A percentile compares a stretch with the other conserved stretches of the same genome.
Conservation (phyloP, 2,329 filamentous ascomycete species). For the Pyrenophora seminiperda region DNA sequence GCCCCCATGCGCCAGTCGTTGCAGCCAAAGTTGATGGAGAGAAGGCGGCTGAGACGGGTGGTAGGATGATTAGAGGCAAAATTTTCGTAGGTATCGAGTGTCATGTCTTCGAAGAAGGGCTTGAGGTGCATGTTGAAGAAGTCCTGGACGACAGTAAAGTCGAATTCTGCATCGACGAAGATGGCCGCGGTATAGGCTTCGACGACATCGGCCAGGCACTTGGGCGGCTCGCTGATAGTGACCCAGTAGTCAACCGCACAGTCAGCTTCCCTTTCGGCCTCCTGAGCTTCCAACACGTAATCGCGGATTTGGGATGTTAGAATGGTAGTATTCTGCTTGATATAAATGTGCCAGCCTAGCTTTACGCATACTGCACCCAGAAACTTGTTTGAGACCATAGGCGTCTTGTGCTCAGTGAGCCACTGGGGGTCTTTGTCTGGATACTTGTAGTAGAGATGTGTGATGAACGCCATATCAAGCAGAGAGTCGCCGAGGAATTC, state of each 20-base stretch:
- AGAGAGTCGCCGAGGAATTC: slow-evolving; percentile 92
- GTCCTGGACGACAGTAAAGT: slow-evolving; percentile 71
- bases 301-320: slow-evolving; percentile 58
- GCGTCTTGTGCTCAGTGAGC: slow-evolving; percentile 98
- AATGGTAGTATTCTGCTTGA: slow-evolving; percentile 60
- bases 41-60: slow-evolving; percentile 69
- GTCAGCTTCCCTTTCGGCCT: slow-evolving; percentile 56
- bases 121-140: slow-evolving; percentile 80
- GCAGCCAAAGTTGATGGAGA: slow-evolving; percentile 71
- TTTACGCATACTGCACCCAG: slow-evolving; percentile 79
- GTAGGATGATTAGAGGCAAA: slow-evolving; percentile 85
- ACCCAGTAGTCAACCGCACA: slow-evolving; percentile 73
- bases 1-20: slow-evolving; percentile 56
- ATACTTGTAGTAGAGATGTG: slow-evolving; percentile 77
- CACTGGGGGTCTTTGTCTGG: slow-evolving; percentile 88
- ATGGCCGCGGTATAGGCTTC: slow-evolving; percentile 89
- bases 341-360: slow-evolving; percentile 75
- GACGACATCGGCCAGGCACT: slow-evolving; percentile 81
- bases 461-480: slow-evolving; percentile 83
- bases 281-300: slow-evolving; percentile 63
- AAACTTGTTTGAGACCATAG: slow-evolving; percentile 98
- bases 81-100: slow-evolving; percentile 71
- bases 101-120: slow-evolving; percentile 84
- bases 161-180: slow-evolving; percentile 85
- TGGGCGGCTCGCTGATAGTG: slow-evolving; percentile 64